Evolutionary conservation across 371 early-diverging fungal genomes (phyloP).

Genomic region (Syncephalis plumigaleata): DNA sequence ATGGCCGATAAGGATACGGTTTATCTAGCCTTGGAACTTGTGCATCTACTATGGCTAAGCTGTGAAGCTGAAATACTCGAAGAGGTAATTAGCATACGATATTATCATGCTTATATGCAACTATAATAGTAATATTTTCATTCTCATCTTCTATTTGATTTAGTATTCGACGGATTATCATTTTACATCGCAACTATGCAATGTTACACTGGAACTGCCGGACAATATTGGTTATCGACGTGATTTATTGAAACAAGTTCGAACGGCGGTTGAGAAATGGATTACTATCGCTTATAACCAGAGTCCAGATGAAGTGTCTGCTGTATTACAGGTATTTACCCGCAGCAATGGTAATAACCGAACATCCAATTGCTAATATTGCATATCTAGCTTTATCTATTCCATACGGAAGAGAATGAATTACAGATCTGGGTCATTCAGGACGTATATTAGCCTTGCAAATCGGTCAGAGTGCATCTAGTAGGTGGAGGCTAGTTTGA

Average conservation of each 20-base stretch:
- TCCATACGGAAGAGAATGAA: conserved; percentile 1
- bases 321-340: background rate
- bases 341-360: no score
- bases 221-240: conserved; percentile 60
- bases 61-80: conserved; percentile 67
- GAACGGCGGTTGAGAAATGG: conserved; percentile 50
- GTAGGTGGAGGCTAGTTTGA: background rate
- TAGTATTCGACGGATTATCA: conserved; percentile 52
- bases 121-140: background rate
- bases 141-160: background rate
- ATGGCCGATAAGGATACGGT: conserved; percentile 46
- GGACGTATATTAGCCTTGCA: conserved; percentile 12
- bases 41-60: conserved; percentile 59
- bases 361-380: background rate
- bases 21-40: conserved; percentile 46
- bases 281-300: conserved; percentile 18
- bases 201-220: conserved; percentile 50
- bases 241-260: conserved; percentile 39
- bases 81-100: conserved; percentile 17
- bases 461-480: background rate
- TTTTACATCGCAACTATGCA: conserved; percentile 41
- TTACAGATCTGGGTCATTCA: conserved; percentile 7
- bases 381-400: conserved; percentile 1
- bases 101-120: no score
- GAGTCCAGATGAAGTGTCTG: background rate